phyloP scores from a whole-genome alignment of 2,329 filamentous ascomycete genomes.

The Aschersonia sp. region DNA sequence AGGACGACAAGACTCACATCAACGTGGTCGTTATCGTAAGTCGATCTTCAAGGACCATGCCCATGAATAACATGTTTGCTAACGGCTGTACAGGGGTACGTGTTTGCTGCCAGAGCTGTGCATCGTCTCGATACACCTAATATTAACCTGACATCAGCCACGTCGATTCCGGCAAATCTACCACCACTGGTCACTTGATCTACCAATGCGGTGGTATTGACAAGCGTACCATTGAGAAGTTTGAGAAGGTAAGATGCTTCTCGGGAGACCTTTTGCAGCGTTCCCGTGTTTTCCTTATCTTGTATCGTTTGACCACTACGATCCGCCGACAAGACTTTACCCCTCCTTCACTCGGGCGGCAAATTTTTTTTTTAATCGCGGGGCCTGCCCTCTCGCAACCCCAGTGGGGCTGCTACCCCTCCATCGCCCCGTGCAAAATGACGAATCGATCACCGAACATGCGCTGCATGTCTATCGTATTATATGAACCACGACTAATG shows the following conservation, averaged over 20 bases:
- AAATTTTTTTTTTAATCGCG: conserved; percentile 8
- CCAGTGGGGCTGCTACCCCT: conserved; percentile 8
- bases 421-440: neutral
- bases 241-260: conserved; percentile 77
- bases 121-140: neutral
- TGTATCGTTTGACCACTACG: neutral
- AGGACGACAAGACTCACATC: conserved; percentile 90
- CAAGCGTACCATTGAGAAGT: conserved; percentile 99
- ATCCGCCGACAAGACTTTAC: neutral
- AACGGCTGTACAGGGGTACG: conserved; percentile 12
- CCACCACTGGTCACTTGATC: conserved; percentile 91
- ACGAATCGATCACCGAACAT: too few relatives aligned
- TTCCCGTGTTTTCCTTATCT: neutral
- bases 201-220: conserved; percentile 99
- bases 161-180: conserved; percentile 99
- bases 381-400: neutral
- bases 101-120: neutral
- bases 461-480: neutral
- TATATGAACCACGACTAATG: neutral
- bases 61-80: conserved; percentile 7
- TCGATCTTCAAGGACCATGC: conserved; percentile 5
- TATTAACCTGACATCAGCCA: conserved; percentile 39
- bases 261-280: too few relatives aligned
- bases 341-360: conserved; percentile 1
- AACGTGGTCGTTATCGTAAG: conserved; percentile 88